Conservation (phyloP, 345 rosid species). For the Clarkia xantiana region DNA sequence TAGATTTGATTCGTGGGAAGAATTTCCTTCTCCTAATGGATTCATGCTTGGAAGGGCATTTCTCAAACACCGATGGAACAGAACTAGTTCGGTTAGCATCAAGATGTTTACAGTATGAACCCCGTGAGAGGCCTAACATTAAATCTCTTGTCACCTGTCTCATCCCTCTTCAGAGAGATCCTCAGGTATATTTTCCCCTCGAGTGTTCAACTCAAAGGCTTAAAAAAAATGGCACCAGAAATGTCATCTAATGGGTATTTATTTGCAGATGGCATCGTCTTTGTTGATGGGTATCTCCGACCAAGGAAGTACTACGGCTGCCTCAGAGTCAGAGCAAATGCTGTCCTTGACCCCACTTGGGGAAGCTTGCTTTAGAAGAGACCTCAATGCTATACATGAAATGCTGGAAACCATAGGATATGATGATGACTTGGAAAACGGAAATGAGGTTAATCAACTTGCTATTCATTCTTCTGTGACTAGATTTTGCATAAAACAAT, state of each 20-base stretch:
- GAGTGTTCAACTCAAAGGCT: not conserved
- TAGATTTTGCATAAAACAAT: too few species aligned
- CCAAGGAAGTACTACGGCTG: conserved; percentile 8
- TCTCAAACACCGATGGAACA: conserved; percentile 34
- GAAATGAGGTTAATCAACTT: conserved; percentile 24
- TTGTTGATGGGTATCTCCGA: conserved; percentile 20
- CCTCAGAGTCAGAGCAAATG: conserved; percentile 8
- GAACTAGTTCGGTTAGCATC: conserved; percentile 34
- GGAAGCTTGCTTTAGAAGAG: conserved; percentile 31
- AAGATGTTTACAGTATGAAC: conserved; percentile 36
- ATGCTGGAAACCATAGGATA: conserved; percentile 31
- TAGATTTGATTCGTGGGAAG: conserved; percentile 32
- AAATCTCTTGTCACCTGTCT: conserved; percentile 34
- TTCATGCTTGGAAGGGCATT: conserved; percentile 35
- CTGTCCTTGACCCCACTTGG: conserved; percentile 23
- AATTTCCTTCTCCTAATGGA: conserved; percentile 35
- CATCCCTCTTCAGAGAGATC: conserved; percentile 29
- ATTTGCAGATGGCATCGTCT: conserved; percentile 26
- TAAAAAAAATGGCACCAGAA: too few species aligned
- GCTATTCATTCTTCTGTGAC: too few species aligned
- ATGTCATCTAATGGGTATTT: not conserved
- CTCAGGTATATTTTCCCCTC: conserved; percentile 20
- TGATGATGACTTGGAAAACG: conserved; percentile 30
- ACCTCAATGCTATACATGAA: conserved; percentile 33
- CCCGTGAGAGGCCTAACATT: conserved; percentile 36